phyloP scores from a whole-genome alignment of 2,329 filamentous ascomycete genomes.

The Aureobasidium sp. region DNA sequence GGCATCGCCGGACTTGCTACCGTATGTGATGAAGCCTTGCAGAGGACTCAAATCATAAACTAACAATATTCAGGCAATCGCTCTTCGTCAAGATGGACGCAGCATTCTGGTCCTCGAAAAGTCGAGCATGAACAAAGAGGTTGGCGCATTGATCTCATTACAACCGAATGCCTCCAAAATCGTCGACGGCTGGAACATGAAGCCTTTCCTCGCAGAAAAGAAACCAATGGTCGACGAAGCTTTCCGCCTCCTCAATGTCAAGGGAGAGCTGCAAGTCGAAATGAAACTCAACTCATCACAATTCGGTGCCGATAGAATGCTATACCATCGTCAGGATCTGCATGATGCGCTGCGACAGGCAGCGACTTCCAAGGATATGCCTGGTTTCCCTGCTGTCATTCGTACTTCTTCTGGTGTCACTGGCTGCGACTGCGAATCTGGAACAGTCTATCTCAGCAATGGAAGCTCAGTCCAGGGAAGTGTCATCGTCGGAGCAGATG shows the following conservation, averaged over 20 bases:
- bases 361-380: conserved; percentile 26
- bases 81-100: conserved; percentile 34
- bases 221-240: conserved; percentile 39
- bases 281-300: conserved; percentile 35
- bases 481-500: conserved; percentile 43
- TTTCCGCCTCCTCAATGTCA: conserved; percentile 40
- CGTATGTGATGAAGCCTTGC: too few relatives aligned
- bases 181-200: conserved; percentile 36
- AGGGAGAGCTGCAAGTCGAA: conserved; percentile 36
- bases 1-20: conserved; percentile 30
- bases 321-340: conserved; percentile 48
- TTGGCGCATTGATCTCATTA: conserved; percentile 46
- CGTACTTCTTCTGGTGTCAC: conserved; percentile 31
- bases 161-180: conserved; percentile 48
- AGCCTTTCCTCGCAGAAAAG: conserved; percentile 31
- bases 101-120: conserved; percentile 36
- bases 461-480: conserved; percentile 30
- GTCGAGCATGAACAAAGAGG: conserved; percentile 37
- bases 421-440: conserved; percentile 27
- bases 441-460: conserved; percentile 37
- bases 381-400: conserved; percentile 32
- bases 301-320: conserved; percentile 44
- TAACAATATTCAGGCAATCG: conserved; percentile 43
- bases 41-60: too few relatives aligned
- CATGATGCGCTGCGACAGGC: conserved; percentile 38